These are phyloP conservation scores for Brettanomyces naardenensis DNA, from an alignment of 805 yeast species.

Conservation along the genomic window DNA sequence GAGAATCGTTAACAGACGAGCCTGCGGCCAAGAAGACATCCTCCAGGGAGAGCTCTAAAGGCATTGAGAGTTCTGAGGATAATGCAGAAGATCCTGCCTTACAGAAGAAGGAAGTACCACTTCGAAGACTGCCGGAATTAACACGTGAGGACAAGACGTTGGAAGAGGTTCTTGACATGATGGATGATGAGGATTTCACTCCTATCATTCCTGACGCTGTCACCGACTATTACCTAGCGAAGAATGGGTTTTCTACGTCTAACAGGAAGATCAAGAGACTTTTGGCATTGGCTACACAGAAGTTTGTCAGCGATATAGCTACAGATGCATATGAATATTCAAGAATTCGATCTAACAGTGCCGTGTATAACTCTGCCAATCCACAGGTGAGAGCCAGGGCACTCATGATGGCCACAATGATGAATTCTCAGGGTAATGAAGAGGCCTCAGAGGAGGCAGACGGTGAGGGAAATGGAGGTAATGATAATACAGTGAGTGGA, in stretches of 20 bases:
- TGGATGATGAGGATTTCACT: conserved; percentile 92
- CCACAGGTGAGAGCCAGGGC: conserved; percentile 84
- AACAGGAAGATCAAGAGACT: conserved; percentile 76
- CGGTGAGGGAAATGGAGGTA: conserved; percentile 14
- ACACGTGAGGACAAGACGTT: conserved; percentile 75
- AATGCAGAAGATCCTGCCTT: not conserved
- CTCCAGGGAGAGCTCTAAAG: too few relatives aligned
- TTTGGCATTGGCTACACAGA: conserved; percentile 91
- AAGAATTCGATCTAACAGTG: conserved; percentile 78
- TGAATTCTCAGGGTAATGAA: conserved; percentile 20
- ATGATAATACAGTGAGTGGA: conserved; percentile 4
- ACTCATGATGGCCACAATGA: conserved; percentile 48
- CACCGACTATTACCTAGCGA: conserved; percentile 78
- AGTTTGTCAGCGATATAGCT: conserved; percentile 88
- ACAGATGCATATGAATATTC: conserved; percentile 96
- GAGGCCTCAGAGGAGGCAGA: conserved; percentile 23
- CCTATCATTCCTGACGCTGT: conserved; percentile 97
- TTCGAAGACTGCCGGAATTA: conserved; percentile 45
- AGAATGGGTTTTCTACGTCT: conserved; percentile 49
- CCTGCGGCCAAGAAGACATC: not conserved
- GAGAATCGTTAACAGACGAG: conserved; percentile 1
- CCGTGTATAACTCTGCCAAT: conserved; percentile 78
- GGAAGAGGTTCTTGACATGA: conserved; percentile 74
- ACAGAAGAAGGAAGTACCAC: conserved; percentile 1
- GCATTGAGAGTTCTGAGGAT: not conserved